Evolutionary conservation across 2,329 filamentous ascomycete genomes (phyloP), one percentile per base, ranked within the genome.

Genomic region (Trichoderma hamatum): DNA sequence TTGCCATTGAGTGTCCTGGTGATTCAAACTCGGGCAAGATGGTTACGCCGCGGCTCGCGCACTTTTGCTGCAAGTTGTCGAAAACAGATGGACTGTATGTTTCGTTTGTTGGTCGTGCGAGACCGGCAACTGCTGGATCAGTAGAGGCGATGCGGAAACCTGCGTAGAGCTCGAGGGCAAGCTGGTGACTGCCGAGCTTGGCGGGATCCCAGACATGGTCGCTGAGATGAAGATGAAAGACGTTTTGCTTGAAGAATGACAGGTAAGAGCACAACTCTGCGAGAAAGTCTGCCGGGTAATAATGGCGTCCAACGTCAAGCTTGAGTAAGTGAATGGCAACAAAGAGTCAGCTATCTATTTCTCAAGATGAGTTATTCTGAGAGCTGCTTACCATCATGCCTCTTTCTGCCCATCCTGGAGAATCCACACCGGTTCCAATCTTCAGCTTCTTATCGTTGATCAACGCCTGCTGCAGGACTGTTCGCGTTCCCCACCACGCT

Each of bases 401-500:
- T 52, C 69, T 67, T 46, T 70, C 64, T 3, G 64, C 52, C 69
- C 69, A 70, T n/a, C 69, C 69, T 11, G 69, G 64, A 39, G 69
- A 67, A 24, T 68, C 69, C 2, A 70, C 13, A 0, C 69, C 69
- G 3, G 65, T 46, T 34, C 64, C 62, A 5, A 68, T 32, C 65
- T 68, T 70, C 21, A 70, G 3, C 58, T 69, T 70, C 26, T 69
- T 70, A 61, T 51, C 72, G 3, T 76, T 75, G 36, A 87, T 74
- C 28, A 83, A 70, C 3, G 83, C 80, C 71, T 83, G 84, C 61
- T 89, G 86, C 6, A 88, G 73, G 14, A 88, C 71, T 1, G 85
- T 84, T 39, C 86, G 80, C 0, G 86, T 88, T 54, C 82, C 86
- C 86, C 86, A 88, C 84, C 84, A 88, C 54, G 81, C 83, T 14